A percentile compares a stretch with the other conserved stretches of the same genome.
phyloP scores from a whole-genome alignment of 2,329 filamentous ascomycete species.

The Cordyceps cateniannulata region DNA sequence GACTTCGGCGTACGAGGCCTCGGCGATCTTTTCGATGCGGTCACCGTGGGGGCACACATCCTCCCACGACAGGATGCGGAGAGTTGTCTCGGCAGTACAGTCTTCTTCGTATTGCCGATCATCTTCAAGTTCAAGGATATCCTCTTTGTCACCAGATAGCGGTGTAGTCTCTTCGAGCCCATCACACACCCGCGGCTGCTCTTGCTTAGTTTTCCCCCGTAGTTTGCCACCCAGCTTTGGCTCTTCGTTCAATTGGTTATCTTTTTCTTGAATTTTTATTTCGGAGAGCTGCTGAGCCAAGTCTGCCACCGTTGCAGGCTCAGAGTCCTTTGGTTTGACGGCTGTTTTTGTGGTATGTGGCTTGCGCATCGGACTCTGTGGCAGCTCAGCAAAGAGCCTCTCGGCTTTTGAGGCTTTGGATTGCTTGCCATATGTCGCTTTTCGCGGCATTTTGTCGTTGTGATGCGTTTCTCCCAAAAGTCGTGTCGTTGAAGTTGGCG shows the following conservation, averaged over 20 bases:
- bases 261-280: slow-evolving; percentile 16
- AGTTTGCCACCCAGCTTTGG: background rate
- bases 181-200: background rate
- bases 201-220: too few species aligned
- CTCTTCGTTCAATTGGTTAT: background rate
- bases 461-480: background rate
- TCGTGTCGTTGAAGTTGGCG: background rate
- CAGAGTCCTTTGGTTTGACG: background rate
- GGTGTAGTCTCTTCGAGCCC: background rate
- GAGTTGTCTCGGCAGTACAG: slow-evolving; percentile 10
- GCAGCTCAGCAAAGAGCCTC: slow-evolving; percentile 45
- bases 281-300: slow-evolving; percentile 30
- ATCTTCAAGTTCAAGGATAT: slow-evolving; percentile 11
- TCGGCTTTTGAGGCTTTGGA: slow-evolving; percentile 40
- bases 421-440: slow-evolving; percentile 45
- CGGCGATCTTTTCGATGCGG: slow-evolving; percentile 56
- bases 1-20: slow-evolving; percentile 61
- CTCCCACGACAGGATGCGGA: slow-evolving; percentile 47
- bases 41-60: slow-evolving; percentile 50
- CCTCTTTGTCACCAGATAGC: background rate
- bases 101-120: background rate
- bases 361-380: slow-evolving; percentile 40
- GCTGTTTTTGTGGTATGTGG: slow-evolving; percentile 16
- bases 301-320: slow-evolving; percentile 22
- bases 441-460: slow-evolving; percentile 36